phyloP scores from a whole-genome alignment of 495 filamentous ascomycete species.

The Pseudomonodictys pantanalensis region DNA sequence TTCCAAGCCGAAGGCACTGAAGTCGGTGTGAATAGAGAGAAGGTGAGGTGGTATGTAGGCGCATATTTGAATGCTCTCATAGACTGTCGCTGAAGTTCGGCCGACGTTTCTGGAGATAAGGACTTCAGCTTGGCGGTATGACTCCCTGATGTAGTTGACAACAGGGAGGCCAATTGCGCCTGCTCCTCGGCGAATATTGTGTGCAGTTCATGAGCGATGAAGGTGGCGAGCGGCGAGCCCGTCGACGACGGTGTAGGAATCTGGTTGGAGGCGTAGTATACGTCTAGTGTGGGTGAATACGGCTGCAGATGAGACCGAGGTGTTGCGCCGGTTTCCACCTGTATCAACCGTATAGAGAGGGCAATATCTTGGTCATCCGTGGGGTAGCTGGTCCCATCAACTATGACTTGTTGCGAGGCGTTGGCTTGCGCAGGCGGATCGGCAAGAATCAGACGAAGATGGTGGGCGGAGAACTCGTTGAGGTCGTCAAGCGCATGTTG shows the following conservation, averaged over 20 bases:
- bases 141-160: conserved; percentile 51
- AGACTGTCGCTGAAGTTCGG: conserved; percentile 58
- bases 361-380: conserved; percentile 51
- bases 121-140: conserved; percentile 32
- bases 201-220: conserved; percentile 75
- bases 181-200: conserved; percentile 84
- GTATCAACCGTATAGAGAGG: conserved; percentile 65
- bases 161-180: conserved; percentile 77
- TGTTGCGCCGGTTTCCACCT: conserved; percentile 54
- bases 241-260: conserved; percentile 65
- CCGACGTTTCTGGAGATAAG: conserved; percentile 49
- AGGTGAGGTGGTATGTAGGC: conserved; percentile 91
- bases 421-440: conserved; percentile 39
- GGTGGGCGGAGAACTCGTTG: conserved; percentile 89
- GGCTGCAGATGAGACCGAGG: conserved; percentile 61
- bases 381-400: conserved; percentile 2
- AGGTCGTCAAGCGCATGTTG: conserved; percentile 88
- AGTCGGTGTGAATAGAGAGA: conserved; percentile 85
- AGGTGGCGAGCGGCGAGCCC: conserved; percentile 72
- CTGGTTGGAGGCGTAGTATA: conserved; percentile 75
- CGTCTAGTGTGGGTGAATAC: conserved; percentile 69
- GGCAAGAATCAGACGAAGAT: conserved; percentile 71
- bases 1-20: conserved; percentile 83
- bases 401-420: conserved; percentile 28
- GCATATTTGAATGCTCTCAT: conserved; percentile 87